phyloP scores from a whole-genome alignment of 257 asterid species.

The Solanum etuberosum region DNA sequence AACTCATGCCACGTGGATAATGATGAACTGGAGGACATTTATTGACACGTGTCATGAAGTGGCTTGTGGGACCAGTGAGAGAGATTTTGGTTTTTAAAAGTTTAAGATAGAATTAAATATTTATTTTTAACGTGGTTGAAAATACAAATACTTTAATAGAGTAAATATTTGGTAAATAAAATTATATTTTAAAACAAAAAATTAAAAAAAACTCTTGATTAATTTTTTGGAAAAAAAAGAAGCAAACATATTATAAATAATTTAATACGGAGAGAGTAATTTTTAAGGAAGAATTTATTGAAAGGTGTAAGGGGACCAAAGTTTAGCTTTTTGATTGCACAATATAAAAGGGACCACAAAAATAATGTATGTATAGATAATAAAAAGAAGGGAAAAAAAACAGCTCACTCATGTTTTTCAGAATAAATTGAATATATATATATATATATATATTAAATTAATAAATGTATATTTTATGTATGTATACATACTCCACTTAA shows the following conservation, averaged over 20 bases:
- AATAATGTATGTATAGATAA: neutral
- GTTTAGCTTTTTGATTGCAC: neutral
- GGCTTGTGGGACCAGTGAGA: neutral
- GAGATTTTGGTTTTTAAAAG: neutral
- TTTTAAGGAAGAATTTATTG: neutral
- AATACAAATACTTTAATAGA: neutral
- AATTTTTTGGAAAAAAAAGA: neutral
- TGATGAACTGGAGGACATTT: neutral
- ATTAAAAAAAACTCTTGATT: neutral
- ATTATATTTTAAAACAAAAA: neutral
- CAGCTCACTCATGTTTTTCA: neutral
- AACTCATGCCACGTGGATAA: slow-evolving; percentile 4
- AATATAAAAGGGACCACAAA: slow-evolving; percentile 6
- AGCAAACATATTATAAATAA: neutral
- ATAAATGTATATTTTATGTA: neutral
- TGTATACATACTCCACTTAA: neutral
- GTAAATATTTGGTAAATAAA: neutral
- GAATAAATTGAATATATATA: neutral
- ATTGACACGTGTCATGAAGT: slow-evolving; percentile 3
- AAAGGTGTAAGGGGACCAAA: neutral
- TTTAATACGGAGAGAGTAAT: neutral
- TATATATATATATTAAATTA: neutral
- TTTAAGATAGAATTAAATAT: neutral
- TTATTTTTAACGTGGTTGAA: neutral
- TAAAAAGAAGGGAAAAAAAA: neutral